A percentile compares a stretch with the other conserved stretches of the same genome.
phyloP scores from a whole-genome alignment of 2,329 filamentous ascomycete species.

The Madurella mycetomatis region DNA sequence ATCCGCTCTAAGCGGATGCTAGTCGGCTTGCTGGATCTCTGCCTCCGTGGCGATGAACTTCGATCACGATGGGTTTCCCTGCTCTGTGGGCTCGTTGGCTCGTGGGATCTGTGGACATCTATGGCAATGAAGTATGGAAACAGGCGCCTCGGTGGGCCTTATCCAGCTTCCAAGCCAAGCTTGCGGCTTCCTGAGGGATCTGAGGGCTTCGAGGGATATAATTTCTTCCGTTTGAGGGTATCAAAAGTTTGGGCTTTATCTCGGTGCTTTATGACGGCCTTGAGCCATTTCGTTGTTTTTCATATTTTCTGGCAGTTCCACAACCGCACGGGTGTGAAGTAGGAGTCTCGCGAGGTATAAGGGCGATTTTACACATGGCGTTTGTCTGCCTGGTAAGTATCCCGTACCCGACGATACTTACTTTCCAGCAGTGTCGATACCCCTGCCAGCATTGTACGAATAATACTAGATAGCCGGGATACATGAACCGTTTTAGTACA shows the following conservation, averaged over 20 bases:
- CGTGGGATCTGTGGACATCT: slow-evolving; percentile 19
- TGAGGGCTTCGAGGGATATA: slow-evolving; percentile 13
- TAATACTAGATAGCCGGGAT: slow-evolving; percentile 5
- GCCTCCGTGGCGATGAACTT: slow-evolving; percentile 6
- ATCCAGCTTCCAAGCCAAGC: not conserved
- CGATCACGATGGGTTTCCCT: slow-evolving; percentile 24
- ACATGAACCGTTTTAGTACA: not conserved
- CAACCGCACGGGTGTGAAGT: not conserved
- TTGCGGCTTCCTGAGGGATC: slow-evolving; percentile 20
- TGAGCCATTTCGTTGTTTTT: slow-evolving; percentile 2
- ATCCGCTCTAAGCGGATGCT: slow-evolving; percentile 17
- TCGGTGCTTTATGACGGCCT: slow-evolving; percentile 14
- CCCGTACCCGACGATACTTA: slow-evolving; percentile 15
- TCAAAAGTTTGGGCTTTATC: slow-evolving; percentile 18
- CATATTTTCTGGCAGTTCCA: not conserved
- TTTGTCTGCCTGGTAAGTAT: slow-evolving; percentile 21
- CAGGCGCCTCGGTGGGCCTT: not conserved
- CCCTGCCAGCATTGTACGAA: slow-evolving; percentile 17
- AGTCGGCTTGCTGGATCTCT: slow-evolving; percentile 24
- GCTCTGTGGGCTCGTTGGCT: slow-evolving; percentile 25
- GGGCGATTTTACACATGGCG: slow-evolving; percentile 15
- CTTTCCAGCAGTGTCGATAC: slow-evolving; percentile 15
- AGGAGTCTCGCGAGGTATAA: slow-evolving; percentile 13
- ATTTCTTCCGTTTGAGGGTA: slow-evolving; percentile 6
- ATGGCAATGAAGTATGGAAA: slow-evolving; percentile 4